Evolutionary conservation across 2,329 filamentous ascomycete genomes (phyloP), one percentile per base, ranked within the genome.

Genomic region (Colletotrichum sp.): DNA sequence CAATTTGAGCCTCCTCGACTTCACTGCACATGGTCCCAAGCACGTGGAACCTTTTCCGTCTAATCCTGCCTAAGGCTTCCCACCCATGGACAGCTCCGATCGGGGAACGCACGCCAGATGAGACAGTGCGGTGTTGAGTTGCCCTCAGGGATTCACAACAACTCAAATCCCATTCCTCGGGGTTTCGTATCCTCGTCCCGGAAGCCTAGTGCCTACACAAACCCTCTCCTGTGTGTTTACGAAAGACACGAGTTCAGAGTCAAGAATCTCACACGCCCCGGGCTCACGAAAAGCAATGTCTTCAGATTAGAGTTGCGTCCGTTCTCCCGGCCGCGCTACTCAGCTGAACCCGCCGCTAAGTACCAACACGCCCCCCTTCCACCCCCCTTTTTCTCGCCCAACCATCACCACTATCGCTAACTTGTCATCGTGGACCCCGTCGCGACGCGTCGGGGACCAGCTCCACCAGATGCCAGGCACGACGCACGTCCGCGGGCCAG

Each of bases 111-210:
- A 76, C 63, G 70, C 49, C 71, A 69, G 70, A 73, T 73, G 64
- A 76, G 73, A 76, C 73, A 76, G 28, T 28, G 59, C 18, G 18
- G 70, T 69, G 73, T 65, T 76, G 70, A 73, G 64, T 76, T 26
- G 73, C 73, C 70, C 32, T 69, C 73, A 69, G 59, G 73, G 73
- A 69, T 76, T 73, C 44, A 30, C n/a, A 72, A 68, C 70, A 73
- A 69, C 73, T 73, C 73, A 73, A 65, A 73, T 76, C 30, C 15
- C 73, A 73, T 69, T 76, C 70, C 64, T 74, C 70, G 64, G 64
- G 34, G 24, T n/a, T 36, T 36, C 34, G 57, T 28, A n/a, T 64
- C 34, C 3, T 15, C 16, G 4, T 16, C 69, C 32, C 57, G 26
- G 28, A 28, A 44, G 18, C 39, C 39, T 44, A 44, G 36, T 44